Percentiles rank a stretch among this genome's conserved stretches.
Conservation (phyloP, 2,329 filamentous ascomycete genomes). For the Fonsecaea pedrosoi region DNA sequence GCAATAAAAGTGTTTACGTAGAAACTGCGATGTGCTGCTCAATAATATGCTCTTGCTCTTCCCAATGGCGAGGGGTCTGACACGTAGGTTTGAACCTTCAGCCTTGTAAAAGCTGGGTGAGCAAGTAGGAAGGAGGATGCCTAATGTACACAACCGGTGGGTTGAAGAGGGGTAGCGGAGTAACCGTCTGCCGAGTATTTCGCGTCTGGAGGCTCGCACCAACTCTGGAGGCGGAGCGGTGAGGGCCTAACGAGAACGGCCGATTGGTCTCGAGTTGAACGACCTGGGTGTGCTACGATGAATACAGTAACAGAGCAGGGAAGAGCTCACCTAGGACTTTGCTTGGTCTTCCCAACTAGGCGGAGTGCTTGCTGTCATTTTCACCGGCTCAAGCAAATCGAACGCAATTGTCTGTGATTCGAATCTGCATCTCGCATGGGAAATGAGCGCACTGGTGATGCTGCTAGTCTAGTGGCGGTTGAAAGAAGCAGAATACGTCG, state of each 20-base stretch:
- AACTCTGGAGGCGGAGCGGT: neutral
- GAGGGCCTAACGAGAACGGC: neutral
- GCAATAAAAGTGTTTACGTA: neutral
- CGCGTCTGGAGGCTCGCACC: neutral
- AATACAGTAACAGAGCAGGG: neutral
- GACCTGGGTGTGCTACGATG: neutral
- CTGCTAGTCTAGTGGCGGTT: neutral
- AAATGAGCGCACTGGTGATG: neutral
- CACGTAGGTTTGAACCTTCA: slow-evolving; percentile 1
- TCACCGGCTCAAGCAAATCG: neutral
- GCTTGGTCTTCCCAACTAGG: neutral
- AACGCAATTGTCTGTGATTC: neutral
- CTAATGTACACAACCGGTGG: neutral
- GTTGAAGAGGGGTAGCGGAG: slow-evolving; percentile 1
- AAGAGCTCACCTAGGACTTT: neutral
- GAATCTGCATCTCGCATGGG: neutral
- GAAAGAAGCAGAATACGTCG: neutral
- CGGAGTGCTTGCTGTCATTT: neutral
- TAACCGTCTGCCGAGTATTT: neutral
- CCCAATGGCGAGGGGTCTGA: neutral
- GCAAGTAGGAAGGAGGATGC: neutral
- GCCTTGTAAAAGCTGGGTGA: neutral
- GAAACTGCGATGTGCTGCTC: neutral
- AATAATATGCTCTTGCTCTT: neutral
- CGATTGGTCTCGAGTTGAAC: neutral